Conservation (phyloP, 2,329 filamentous ascomycete species). For the Fusarium newnesense region DNA sequence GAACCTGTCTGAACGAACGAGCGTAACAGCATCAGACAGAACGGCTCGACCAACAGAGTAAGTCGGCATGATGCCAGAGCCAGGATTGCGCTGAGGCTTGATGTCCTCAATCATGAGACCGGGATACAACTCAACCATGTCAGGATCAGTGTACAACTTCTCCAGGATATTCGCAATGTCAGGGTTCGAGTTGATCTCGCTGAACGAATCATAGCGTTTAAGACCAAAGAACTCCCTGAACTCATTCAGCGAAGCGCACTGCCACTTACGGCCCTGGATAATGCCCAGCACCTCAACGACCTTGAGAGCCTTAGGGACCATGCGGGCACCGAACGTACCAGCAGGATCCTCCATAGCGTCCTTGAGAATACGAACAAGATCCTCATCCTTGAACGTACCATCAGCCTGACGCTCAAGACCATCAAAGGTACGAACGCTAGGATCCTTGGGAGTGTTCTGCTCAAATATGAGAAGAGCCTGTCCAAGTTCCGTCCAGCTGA, state of each 20-base stretch:
- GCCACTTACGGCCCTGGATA: constrained; percentile 69
- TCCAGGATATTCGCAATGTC: constrained; percentile 66
- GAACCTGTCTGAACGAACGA: constrained; percentile 70
- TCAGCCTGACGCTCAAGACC: constrained; percentile 58
- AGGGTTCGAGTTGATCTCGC: constrained; percentile 66
- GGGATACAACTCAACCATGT: constrained; percentile 76
- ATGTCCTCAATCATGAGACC: constrained; percentile 71
- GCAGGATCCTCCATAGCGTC: constrained; percentile 70
- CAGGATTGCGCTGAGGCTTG: constrained; percentile 61
- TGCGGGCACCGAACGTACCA: constrained; percentile 67
- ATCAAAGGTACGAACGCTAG: constrained; percentile 60
- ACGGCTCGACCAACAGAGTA: constrained; percentile 66
- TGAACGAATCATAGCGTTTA: constrained; percentile 65
- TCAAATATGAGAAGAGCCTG: constrained; percentile 34
- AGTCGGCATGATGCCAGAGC: constrained; percentile 51
- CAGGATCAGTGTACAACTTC: constrained; percentile 70
- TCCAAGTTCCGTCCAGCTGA: constrained; percentile 39
- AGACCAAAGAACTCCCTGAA: constrained; percentile 72
- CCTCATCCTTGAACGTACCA: constrained; percentile 65
- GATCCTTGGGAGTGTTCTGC: constrained; percentile 48
- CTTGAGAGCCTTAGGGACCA: constrained; percentile 67
- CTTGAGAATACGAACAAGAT: constrained; percentile 66
- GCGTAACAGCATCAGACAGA: constrained; percentile 67
- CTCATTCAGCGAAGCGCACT: constrained; percentile 70
- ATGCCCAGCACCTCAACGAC: constrained; percentile 72